Percentiles rank a stretch among this genome's conserved stretches.
Evolutionary conservation across 257 asterid species (phyloP).

Genomic region (Scutellaria galericulata): DNA sequence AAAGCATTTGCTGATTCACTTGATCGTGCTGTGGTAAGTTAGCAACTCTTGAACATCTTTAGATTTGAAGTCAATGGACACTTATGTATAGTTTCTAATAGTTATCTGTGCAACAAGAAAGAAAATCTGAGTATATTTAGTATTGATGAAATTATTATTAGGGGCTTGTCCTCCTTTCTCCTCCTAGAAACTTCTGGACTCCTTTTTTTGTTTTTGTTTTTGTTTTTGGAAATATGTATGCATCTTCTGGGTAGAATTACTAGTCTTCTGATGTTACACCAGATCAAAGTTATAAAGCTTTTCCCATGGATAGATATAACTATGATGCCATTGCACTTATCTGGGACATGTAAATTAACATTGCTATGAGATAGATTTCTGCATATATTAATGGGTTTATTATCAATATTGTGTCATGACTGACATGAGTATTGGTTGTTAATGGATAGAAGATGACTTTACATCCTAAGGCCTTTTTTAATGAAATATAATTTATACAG

Average conservation of each 20-base stretch:
- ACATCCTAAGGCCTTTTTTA: background rate
- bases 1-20: constrained; percentile 98
- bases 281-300: constrained; percentile 19
- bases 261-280: constrained; percentile 8
- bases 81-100: constrained; percentile 6
- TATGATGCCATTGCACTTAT: constrained; percentile 4
- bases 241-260: constrained; percentile 12
- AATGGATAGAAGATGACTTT: background rate
- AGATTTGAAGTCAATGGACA: background rate
- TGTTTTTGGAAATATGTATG: background rate
- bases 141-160: constrained; percentile 5
- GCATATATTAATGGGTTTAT: background rate
- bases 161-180: background rate
- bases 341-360: background rate
- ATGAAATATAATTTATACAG: background rate
- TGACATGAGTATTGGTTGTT: constrained; percentile 10
- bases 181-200: background rate
- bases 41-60: constrained; percentile 31
- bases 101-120: constrained; percentile 31
- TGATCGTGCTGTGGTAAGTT: constrained; percentile 91
- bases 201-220: background rate
- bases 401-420: background rate
- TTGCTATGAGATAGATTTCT: background rate
- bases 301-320: constrained; percentile 1
- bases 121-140: background rate